A percentile compares a stretch with the other conserved stretches of the same genome.
These are phyloP conservation scores for Cyberlindnera samutprakarnensis DNA, from an alignment of 805 yeast genomes.

Conservation along the genomic window DNA sequence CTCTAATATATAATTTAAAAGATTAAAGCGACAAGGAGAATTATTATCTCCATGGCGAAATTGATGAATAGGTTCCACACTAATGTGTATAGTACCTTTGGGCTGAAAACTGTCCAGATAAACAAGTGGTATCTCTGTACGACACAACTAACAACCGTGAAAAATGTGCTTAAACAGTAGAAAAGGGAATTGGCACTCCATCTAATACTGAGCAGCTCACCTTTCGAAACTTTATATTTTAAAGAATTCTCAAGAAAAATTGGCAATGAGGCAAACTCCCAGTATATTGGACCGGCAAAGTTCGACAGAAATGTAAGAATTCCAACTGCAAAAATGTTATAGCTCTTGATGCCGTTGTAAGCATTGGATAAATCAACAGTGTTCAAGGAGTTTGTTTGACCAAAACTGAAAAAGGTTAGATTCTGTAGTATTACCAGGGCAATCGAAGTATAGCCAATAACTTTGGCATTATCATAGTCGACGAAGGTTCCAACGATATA, in stretches of 20 bases:
- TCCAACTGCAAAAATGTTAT: conserved; percentile 67
- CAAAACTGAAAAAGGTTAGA: conserved; percentile 75
- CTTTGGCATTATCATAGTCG: background rate
- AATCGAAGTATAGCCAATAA: conserved; percentile 8
- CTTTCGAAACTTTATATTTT: conserved; percentile 21
- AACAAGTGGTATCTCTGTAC: conserved; percentile 78
- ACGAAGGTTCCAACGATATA: conserved; percentile 2
- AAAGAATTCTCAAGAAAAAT: conserved; percentile 27
- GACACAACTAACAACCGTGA: conserved; percentile 62
- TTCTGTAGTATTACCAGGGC: conserved; percentile 52
- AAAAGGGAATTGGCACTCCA: conserved; percentile 28
- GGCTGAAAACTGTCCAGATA: conserved; percentile 97
- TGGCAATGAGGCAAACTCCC: conserved; percentile 50
- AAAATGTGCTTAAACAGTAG: conserved; percentile 51
- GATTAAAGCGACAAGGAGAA: conserved; percentile 4
- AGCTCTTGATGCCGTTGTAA: conserved; percentile 77
- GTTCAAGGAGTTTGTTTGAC: conserved; percentile 88
- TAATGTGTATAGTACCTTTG: conserved; percentile 73
- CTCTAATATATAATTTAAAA: conserved; percentile 1
- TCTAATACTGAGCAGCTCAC: conserved; percentile 26
- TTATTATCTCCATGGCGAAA: conserved; percentile 21
- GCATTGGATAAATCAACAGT: conserved; percentile 88
- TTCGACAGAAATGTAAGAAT: conserved; percentile 73
- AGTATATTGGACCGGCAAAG: conserved; percentile 78
- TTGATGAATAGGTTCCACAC: conserved; percentile 62